phyloP scores from a whole-genome alignment of 169 alveolate species.

The Eimeria brunetti region DNA sequence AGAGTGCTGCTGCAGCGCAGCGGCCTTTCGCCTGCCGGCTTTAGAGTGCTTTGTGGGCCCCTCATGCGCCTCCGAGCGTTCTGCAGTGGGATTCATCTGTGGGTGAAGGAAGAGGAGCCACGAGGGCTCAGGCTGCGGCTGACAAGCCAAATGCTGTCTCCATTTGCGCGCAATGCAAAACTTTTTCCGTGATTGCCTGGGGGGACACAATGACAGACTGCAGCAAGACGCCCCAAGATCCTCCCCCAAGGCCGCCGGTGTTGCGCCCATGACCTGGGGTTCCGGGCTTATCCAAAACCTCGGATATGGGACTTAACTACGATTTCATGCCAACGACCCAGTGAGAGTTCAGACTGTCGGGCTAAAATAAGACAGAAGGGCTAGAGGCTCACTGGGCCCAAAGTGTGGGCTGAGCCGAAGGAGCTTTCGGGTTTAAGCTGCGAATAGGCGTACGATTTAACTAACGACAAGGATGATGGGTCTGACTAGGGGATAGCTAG shows the following conservation, averaged over 20 bases:
- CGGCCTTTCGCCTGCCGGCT: constrained; percentile 27
- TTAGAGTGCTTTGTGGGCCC: neutral
- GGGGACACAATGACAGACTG: neutral
- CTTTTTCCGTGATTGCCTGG: constrained; percentile 67
- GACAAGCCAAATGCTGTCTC: constrained; percentile 53
- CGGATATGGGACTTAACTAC: neutral
- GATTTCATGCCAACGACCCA: neutral
- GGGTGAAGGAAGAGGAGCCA: constrained; percentile 75
- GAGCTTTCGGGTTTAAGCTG: neutral
- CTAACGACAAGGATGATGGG: neutral
- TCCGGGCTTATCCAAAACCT: neutral
- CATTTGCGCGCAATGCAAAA: constrained; percentile 75
- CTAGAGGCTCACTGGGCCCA: neutral
- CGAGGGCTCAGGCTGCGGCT: constrained; percentile 63
- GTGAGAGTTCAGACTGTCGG: neutral
- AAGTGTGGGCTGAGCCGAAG: neutral
- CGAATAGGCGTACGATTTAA: neutral
- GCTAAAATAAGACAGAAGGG: neutral
- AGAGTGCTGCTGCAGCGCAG: neutral
- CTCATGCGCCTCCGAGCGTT: neutral
- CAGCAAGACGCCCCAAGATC: neutral
- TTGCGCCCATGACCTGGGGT: neutral
- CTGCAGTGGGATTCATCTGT: constrained; percentile 24
- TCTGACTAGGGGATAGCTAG: neutral
- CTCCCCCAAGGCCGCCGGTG: neutral